Evolutionary conservation across 345 rosid genomes (phyloP).

Genomic region (rapeseed (Brassica napus)): Da-Ae NC_063450.1:22513501-22514000

Average conservation of each 20-base stretch:
- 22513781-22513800: background rate
- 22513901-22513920: no score
- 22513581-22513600: background rate
- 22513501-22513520: slow-evolving; percentile 22
- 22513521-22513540: slow-evolving; percentile 33
- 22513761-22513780: background rate
- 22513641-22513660: background rate
- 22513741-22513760: background rate
- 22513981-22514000: no score
- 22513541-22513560: slow-evolving; percentile 41
- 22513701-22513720: background rate
- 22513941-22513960: no score
- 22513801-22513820: background rate
- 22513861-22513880: background rate
- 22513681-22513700: background rate
- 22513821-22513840: no score
- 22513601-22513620: slow-evolving; percentile 21
- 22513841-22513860: background rate
- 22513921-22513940: no score
- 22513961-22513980: no score
- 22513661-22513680: slow-evolving; percentile 10
- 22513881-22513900: no score
- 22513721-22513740: background rate
- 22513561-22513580: slow-evolving; percentile 31
- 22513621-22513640: background rate